Base-by-base conservation (phyloP, 2,329 filamentous ascomycete genomes). In the Knufia fluminis region DNA sequence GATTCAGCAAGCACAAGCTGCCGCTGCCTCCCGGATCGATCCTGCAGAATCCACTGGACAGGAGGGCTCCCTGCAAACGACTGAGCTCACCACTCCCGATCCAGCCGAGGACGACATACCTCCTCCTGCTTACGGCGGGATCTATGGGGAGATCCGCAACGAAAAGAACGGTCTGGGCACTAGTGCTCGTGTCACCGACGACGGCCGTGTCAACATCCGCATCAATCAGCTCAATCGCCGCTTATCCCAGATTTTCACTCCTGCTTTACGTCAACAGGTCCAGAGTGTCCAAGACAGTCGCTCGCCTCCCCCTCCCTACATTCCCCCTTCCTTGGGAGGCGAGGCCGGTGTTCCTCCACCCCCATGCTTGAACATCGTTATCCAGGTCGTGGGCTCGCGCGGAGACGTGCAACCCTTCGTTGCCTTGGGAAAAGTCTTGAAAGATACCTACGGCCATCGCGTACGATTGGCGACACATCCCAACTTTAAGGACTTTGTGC, bases 171-270 rank as follows among this genome's bases (percentile, higher is more conserved):
- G 79, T 12, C 78, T 83, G 52, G 73, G 79, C 46, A 80, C 79
- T 28, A 77, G 75, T 38, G 79, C 79, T 38, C 70, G 71, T 26
- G 66, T 83, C 26, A 80, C 77, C 82, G 84, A 79, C 51, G 83
- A 89, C 67, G 86, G 86, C 20, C 80, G 86, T 60, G 75, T 91
- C 58, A 80, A 87, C 60, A 87, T 91, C 68, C 81, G 80, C 55
- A 86, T 91, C 66, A 80, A 83, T 61, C 82, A 87, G 62, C 81
- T 79, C 57, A 80, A 76, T 57, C 70, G 74, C 50, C 75, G 77
- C 47, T 70, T 90, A 2, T 79, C 83, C 2, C 77, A 80, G 52
- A 71, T 89, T 14, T 73, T 89, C 26, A 76, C 77, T 0, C 82
- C 83, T 2, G 78, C 80, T 10, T 62, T 88, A 35, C 71, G 73